Evolutionary conservation across 345 rosid species (phyloP).

Genomic region (Camelina laxa): DNA sequence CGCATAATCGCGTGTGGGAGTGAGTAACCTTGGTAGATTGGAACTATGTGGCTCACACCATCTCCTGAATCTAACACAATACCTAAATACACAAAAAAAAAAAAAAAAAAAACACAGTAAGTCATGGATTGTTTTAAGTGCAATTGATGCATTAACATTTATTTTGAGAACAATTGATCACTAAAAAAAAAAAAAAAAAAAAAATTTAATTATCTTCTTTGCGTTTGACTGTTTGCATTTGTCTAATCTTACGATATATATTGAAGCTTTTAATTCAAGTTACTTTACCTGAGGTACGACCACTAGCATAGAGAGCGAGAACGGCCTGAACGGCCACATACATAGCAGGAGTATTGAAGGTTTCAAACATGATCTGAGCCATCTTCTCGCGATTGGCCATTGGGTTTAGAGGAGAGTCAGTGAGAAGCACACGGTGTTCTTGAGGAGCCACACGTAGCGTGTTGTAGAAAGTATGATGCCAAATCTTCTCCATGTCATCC

Average conservation of each 20-base stretch:
- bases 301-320: conserved; percentile 55
- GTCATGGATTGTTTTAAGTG: not conserved
- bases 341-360: conserved; percentile 41
- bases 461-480: conserved; percentile 31
- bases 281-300: conserved; percentile 54
- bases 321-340: conserved; percentile 58
- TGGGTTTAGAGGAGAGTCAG: conserved; percentile 37
- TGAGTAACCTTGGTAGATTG: conserved; percentile 27
- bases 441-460: conserved; percentile 15
- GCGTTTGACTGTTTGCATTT: not conserved
- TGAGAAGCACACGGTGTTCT: conserved; percentile 31
- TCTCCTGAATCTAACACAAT: conserved; percentile 33
- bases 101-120: not conserved
- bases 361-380: conserved; percentile 41
- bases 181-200: too few species aligned
- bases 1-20: conserved; percentile 70
- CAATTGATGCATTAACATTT: not conserved
- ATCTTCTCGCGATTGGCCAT: conserved; percentile 27
- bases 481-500: conserved; percentile 40
- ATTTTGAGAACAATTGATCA: too few species aligned
- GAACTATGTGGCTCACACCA: conserved; percentile 35
- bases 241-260: not conserved
- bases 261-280: not conserved
- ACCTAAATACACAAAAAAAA: conserved; percentile 39
- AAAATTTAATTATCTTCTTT: too few species aligned